Percentiles rank a stretch among this genome's conserved stretches.
Conservation (phyloP, 495 filamentous ascomycete species). For the Durotheca rogersii region DNA sequence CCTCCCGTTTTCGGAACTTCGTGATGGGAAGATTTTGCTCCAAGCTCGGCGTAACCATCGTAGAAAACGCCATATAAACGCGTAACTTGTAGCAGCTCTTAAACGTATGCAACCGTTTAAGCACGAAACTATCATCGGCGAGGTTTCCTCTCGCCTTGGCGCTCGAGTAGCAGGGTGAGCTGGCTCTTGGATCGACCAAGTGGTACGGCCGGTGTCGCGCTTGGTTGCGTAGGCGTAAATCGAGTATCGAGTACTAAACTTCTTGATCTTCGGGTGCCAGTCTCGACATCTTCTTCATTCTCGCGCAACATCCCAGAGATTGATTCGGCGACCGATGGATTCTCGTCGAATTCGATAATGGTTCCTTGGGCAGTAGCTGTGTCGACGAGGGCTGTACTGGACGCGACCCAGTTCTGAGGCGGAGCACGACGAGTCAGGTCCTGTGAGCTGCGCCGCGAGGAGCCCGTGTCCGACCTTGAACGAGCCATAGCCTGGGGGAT, state of each 20-base stretch:
- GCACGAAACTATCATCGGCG: constrained; percentile 19
- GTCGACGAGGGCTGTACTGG: constrained; percentile 36
- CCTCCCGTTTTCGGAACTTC: background rate
- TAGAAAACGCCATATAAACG: constrained; percentile 5
- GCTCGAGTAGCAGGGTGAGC: constrained; percentile 50
- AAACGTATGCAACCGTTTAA: constrained; percentile 3
- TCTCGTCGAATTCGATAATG: constrained; percentile 39
- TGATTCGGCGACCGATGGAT: constrained; percentile 18
- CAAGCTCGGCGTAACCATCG: constrained; percentile 8
- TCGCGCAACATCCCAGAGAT: constrained; percentile 25
- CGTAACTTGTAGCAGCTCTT: background rate
- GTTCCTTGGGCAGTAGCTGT: constrained; percentile 41
- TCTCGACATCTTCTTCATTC: constrained; percentile 25
- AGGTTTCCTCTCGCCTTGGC: constrained; percentile 35
- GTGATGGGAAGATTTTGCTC: constrained; percentile 3
- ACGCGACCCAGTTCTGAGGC: constrained; percentile 31
- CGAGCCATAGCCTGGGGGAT: constrained; percentile 32
- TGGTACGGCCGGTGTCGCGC: constrained; percentile 34
- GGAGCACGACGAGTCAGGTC: constrained; percentile 26
- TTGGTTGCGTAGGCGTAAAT: constrained; percentile 44
- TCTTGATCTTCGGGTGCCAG: constrained; percentile 28
- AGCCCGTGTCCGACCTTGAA: constrained; percentile 34
- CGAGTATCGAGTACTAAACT: constrained; percentile 33
- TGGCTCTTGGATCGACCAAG: constrained; percentile 53
- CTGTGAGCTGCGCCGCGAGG: constrained; percentile 20